These are phyloP conservation scores for Neltuma alba DNA, from an alignment of 306 rosid species.

Conservation along the genomic window DNA sequence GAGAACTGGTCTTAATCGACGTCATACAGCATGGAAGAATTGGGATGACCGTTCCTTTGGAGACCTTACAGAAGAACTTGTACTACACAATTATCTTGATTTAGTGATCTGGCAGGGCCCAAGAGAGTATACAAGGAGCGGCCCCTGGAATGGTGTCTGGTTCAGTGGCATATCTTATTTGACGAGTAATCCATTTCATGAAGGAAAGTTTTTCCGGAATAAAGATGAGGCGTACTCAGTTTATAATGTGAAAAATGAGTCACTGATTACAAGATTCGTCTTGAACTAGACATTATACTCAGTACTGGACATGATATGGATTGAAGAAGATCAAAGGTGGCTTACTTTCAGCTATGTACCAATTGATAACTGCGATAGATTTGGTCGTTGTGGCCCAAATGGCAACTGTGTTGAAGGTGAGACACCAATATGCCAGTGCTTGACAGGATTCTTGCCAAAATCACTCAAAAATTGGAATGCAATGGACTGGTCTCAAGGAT, in stretches of 20 bases:
- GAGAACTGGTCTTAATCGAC: no score
- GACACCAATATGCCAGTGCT: not conserved
- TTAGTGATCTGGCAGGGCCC: conserved; percentile 20
- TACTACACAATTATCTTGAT: not conserved
- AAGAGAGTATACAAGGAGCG: not conserved
- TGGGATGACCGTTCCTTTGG: no score
- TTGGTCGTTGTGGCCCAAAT: not conserved
- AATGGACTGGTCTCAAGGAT: not conserved
- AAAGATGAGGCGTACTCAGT: not conserved
- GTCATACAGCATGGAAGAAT: no score
- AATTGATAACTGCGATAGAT: not conserved
- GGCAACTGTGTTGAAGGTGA: not conserved
- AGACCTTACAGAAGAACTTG: no score
- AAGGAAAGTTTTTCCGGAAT: not conserved
- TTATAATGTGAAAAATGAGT: not conserved
- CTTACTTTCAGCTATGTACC: not conserved
- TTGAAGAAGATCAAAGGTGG: not conserved
- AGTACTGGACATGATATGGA: not conserved
- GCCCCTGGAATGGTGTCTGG: not conserved
- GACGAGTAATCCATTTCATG: not conserved
- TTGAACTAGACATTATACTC: not conserved
- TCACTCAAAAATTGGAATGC: not conserved
- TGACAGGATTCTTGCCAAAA: not conserved
- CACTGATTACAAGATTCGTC: not conserved
- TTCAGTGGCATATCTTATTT: not conserved